Conservation (phyloP, 2,329 filamentous ascomycete species). For the Arthroderma uncinatum region DNA sequence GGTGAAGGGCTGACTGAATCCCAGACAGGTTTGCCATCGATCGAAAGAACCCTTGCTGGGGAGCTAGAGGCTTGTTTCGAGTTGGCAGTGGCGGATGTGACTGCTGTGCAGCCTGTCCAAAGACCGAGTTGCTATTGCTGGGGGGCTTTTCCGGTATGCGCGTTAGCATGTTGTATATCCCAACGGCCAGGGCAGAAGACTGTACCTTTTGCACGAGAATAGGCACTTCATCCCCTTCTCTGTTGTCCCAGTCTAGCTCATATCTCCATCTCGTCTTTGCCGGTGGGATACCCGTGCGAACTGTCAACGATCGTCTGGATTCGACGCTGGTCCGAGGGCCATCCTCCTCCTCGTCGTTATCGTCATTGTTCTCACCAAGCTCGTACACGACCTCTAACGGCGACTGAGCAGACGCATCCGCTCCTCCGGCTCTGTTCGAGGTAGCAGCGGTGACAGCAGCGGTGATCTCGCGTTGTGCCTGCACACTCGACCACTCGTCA, state of each 20-base stretch:
- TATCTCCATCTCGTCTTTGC: constrained; percentile 67
- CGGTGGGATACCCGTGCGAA: constrained; percentile 29
- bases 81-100: constrained; percentile 37
- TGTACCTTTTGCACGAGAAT: constrained; percentile 74
- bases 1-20: constrained; percentile 43
- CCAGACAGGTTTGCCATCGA: constrained; percentile 69
- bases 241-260: constrained; percentile 67
- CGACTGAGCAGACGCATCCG: constrained; percentile 36
- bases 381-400: constrained; percentile 28
- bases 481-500: constrained; percentile 56
- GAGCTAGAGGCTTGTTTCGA: constrained; percentile 50
- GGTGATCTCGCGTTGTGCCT: constrained; percentile 17
- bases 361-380: constrained; percentile 21
- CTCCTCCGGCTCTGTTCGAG: constrained; percentile 12
- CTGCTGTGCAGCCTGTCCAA: constrained; percentile 36
- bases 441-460: not conserved
- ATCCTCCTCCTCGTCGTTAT: constrained; percentile 17
- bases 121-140: constrained; percentile 39
- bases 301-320: constrained; percentile 27
- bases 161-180: constrained; percentile 6
- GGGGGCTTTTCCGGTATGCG: constrained; percentile 6
- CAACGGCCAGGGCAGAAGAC: constrained; percentile 1
- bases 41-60: constrained; percentile 66
- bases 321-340: constrained; percentile 17
- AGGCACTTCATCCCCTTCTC: constrained; percentile 61